Evolutionary conservation across 208 protist genomes (phyloP).

Genomic region (Leishmania turanica): DNA sequence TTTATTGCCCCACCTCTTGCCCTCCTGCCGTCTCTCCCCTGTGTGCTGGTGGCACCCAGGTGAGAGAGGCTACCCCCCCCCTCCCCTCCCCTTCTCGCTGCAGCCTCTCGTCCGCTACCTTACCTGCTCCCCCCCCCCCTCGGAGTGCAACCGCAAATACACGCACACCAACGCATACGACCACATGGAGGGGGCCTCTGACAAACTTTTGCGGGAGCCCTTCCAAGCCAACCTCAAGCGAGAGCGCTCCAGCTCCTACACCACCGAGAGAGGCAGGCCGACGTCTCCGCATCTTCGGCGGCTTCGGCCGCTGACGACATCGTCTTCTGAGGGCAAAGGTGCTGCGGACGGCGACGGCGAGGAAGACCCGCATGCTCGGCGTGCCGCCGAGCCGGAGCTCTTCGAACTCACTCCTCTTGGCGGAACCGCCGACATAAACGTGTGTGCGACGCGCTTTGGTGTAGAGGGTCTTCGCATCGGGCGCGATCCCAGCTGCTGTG

Average conservation of each 20-base stretch:
- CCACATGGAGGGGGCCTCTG: constrained; percentile 8
- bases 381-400: background rate
- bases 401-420: constrained; percentile 20
- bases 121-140: background rate
- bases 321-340: background rate
- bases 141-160: background rate
- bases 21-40: background rate
- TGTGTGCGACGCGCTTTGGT: constrained; percentile 30
- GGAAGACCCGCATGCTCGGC: background rate
- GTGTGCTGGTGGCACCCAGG: background rate
- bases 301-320: background rate
- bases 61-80: background rate
- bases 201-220: constrained; percentile 18
- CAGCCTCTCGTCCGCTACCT: background rate
- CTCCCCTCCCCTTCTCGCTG: background rate
- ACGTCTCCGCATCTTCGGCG: constrained; percentile 4
- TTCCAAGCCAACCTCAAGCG: constrained; percentile 17
- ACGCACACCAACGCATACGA: background rate
- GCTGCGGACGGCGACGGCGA: background rate
- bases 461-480: constrained; percentile 49
- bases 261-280: constrained; percentile 9
- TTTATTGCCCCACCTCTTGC: background rate
- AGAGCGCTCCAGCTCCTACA: constrained; percentile 20
- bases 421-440: background rate
- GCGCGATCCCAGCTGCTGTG: constrained; percentile 44